Evolutionary conservation across 495 filamentous ascomycete genomes (phyloP).

Genomic region (Halenospora varia): DNA sequence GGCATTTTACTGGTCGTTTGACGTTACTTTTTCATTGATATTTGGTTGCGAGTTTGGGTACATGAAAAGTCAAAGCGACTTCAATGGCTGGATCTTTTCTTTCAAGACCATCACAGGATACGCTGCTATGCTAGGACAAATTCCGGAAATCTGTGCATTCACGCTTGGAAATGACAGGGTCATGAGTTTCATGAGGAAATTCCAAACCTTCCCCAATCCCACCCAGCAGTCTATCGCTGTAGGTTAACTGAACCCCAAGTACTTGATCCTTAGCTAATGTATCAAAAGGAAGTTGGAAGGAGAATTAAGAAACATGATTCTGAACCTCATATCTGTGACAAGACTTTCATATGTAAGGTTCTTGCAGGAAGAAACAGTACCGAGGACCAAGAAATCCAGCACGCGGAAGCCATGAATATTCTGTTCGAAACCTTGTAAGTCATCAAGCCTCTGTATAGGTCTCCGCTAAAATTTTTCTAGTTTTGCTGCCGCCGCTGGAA

Average conservation of each 20-base stretch:
- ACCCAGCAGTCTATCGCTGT: background rate
- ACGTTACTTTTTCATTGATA: background rate
- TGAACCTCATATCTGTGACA: background rate
- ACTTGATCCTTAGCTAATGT: background rate
- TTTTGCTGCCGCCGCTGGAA: background rate
- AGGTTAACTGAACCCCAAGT: background rate
- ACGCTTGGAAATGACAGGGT: background rate
- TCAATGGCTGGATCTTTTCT: background rate
- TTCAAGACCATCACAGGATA: background rate
- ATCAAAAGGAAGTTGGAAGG: background rate
- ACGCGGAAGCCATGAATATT: background rate
- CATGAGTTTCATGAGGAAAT: background rate
- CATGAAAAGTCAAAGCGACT: background rate
- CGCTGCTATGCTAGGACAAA: background rate
- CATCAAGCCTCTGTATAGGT: background rate
- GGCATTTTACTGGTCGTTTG: background rate
- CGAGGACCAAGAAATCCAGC: background rate
- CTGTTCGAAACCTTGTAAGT: background rate
- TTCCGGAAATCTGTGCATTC: background rate
- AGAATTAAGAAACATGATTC: background rate
- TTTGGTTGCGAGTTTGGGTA: background rate
- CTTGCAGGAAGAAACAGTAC: background rate
- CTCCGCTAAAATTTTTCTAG: background rate
- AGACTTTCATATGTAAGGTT: background rate
- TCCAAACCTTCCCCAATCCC: background rate